Evolutionary conservation across 2,329 filamentous ascomycete genomes (phyloP).

Genomic region (Clonostachys rosea): DNA sequence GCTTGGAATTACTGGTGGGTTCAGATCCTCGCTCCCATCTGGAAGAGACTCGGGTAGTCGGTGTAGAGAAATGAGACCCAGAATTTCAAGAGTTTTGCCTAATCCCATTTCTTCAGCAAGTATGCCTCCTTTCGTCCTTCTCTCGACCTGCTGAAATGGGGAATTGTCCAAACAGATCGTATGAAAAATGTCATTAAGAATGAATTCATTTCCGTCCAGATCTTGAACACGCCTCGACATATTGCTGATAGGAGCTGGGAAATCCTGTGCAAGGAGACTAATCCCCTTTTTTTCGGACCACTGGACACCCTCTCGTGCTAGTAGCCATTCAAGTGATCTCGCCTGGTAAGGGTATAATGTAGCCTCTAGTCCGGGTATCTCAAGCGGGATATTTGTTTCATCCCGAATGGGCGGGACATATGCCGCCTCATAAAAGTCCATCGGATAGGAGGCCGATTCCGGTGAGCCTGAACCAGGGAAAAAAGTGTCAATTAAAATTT

Average conservation of each 20-base stretch:
- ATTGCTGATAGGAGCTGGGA: conserved; percentile 8
- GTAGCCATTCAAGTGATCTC: conserved; percentile 65
- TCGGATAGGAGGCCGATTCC: conserved; percentile 31
- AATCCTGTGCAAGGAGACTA: neutral
- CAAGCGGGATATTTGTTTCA: conserved; percentile 25
- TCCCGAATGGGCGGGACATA: conserved; percentile 51
- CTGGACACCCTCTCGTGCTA: conserved; percentile 58
- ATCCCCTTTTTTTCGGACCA: conserved; percentile 24
- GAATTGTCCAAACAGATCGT: conserved; percentile 45
- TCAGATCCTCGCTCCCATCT: neutral
- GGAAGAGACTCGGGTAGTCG: conserved; percentile 22
- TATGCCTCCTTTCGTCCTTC: conserved; percentile 53
- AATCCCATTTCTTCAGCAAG: conserved; percentile 81
- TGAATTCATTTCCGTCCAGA: conserved; percentile 30
- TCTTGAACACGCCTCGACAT: conserved; percentile 26
- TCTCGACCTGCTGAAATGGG: conserved; percentile 34
- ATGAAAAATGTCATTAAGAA: conserved; percentile 60
- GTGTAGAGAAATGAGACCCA: conserved; percentile 66
- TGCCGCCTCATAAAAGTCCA: conserved; percentile 66
- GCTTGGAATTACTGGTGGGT: conserved; percentile 37
- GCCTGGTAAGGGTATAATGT: conserved; percentile 69
- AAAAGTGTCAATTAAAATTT: conserved; percentile 27
- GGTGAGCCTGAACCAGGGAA: conserved; percentile 12
- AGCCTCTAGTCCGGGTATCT: conserved; percentile 38
- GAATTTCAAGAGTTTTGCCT: conserved; percentile 74